Evolutionary conservation across 345 rosid genomes (phyloP).

Genomic region (Carallia brachiata): DNA sequence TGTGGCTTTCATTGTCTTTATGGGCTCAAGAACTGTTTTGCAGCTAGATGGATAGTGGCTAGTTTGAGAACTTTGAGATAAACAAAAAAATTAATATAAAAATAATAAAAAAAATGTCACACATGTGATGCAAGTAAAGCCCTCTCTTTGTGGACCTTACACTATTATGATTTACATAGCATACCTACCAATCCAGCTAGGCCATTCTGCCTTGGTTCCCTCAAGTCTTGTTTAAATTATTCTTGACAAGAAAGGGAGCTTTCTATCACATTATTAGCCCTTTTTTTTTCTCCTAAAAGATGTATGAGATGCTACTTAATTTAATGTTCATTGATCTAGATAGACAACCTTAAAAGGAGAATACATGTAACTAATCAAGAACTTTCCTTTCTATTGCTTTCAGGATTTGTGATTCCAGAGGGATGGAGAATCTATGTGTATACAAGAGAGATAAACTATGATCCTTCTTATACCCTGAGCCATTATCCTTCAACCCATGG

Average conservation of each 20-base stretch:
- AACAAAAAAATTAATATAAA: background rate
- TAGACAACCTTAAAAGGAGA: background rate
- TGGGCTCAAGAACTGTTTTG: slow-evolving; percentile 35
- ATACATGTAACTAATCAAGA: background rate
- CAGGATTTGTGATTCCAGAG: slow-evolving; percentile 48
- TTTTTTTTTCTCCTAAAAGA: background rate
- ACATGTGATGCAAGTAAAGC: slow-evolving; percentile 25
- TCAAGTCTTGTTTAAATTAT: slow-evolving; percentile 35
- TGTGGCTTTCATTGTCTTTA: slow-evolving; percentile 15
- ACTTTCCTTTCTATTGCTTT: background rate
- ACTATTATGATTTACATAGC: slow-evolving; percentile 49
- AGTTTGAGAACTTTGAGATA: slow-evolving; percentile 2
- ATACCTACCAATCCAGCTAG: slow-evolving; percentile 65
- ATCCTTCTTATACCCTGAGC: slow-evolving; percentile 61
- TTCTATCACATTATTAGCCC: background rate
- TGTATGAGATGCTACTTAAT: background rate
- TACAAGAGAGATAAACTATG: slow-evolving; percentile 77
- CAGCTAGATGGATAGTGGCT: slow-evolving; percentile 1
- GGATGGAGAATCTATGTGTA: slow-evolving; percentile 64
- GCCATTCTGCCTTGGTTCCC: slow-evolving; percentile 42
- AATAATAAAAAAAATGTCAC: background rate
- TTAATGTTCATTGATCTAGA: background rate
- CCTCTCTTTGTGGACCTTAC: slow-evolving; percentile 50
- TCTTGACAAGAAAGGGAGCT: slow-evolving; percentile 30
- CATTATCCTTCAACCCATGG: slow-evolving; percentile 76